Conservation (phyloP, 1,284 basidiomycete species). For the Athelia sp. region DNA sequence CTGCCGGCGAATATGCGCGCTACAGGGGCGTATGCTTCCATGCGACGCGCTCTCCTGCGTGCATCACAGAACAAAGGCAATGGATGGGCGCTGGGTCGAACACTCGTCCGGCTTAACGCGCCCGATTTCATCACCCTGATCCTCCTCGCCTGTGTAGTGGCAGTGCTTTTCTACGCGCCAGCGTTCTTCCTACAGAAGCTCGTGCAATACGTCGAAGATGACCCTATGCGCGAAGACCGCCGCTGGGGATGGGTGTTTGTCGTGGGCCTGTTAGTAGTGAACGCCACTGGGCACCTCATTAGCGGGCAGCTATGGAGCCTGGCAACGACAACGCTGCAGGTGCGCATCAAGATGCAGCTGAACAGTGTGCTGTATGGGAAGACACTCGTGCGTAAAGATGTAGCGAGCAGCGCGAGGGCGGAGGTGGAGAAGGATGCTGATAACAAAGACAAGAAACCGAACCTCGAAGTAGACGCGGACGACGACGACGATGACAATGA, state of each 20-base stretch:
- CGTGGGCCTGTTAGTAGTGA: constrained; percentile 39
- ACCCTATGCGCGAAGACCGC: constrained; percentile 44
- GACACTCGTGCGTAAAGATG: constrained; percentile 84
- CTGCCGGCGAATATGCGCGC: constrained; percentile 70
- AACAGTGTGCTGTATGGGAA: constrained; percentile 87
- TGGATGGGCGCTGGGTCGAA: constrained; percentile 53
- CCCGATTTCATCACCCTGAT: constrained; percentile 38
- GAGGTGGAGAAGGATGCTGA: constrained; percentile 5
- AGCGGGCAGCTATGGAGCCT: constrained; percentile 64
- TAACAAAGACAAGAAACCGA: background rate
- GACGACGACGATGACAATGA: constrained; percentile 46
- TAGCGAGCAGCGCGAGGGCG: constrained; percentile 57
- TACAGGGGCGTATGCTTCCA: constrained; percentile 42
- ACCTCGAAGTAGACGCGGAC: constrained; percentile 13
- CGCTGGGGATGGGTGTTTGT: constrained; percentile 76
- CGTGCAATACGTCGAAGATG: constrained; percentile 70
- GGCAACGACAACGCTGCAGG: constrained; percentile 67
- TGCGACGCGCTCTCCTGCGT: background rate
- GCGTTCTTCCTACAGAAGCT: constrained; percentile 72
- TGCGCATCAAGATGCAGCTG: constrained; percentile 74
- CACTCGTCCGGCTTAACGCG: constrained; percentile 51
- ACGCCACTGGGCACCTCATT: constrained; percentile 9
- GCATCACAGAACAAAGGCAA: constrained; percentile 13
- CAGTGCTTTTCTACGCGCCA: constrained; percentile 73
- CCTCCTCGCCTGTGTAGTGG: constrained; percentile 55